Base-by-base conservation (phyloP, 202 grass and related monocot genomes). In the Setaria italica region DNA sequence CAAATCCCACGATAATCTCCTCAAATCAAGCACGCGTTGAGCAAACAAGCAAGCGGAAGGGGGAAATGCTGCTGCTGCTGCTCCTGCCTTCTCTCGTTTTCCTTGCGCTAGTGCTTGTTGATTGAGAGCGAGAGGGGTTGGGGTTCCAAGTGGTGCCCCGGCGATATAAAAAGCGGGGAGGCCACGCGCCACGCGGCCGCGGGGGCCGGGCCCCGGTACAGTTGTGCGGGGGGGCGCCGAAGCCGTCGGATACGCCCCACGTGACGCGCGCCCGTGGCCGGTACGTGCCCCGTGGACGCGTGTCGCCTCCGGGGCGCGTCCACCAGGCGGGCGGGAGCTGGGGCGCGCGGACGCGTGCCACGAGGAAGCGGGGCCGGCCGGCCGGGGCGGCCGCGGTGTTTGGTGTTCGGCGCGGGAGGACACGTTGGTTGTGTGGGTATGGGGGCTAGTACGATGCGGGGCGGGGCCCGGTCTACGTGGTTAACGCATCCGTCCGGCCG, bases 241-340 rank as follows among this genome's bases (percentile, higher is more conserved):
- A 58, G 63, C 81, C 78, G 87, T 84, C 47, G 76, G 79, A 86
- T 70, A 51, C 72, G 83, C 32, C 55, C 62, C 70, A 87, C 84
- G 81, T 85, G 91, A 85, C 85, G 88, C 71, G 1, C 81, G 85
- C 65, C 12, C 57, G 79, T 92, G 83, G 60, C 68, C 66, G 42
- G 89, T 49, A 71, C 86, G 50, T 65, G 70, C 76, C 25, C 1
- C 0, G 0, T 37, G 56, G 74, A 90, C 91, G 85, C 91, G 91
- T 92, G 91, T 88, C 84, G 73, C 67, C 17, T 1, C 29, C 0
- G 0, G 20, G 55, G 41, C 0, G 74, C 11, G 11, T 77, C 90
- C 87, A 89, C 80, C 39, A 55, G 79, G 81, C 59, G 30, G 66
- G 10, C 3, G 77, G 45, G 50, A 86, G 66, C 73, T 91, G 90